These are phyloP conservation scores for Stagonosporopsis vannaccii DNA, from an alignment of 2,329 filamentous ascomycete species.

Conservation along the genomic window DNA sequence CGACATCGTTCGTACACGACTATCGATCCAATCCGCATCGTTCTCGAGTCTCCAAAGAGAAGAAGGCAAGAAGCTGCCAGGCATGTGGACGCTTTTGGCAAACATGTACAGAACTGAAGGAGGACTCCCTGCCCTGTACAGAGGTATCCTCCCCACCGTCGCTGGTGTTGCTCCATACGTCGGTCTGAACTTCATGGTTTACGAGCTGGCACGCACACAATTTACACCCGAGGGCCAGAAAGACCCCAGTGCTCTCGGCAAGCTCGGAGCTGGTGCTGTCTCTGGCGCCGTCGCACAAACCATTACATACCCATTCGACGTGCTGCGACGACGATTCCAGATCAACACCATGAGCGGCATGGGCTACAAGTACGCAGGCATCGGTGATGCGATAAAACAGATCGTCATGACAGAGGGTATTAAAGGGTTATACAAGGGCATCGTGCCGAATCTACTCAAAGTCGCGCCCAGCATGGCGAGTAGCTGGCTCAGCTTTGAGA, in stretches of 20 bases:
- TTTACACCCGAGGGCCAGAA: constrained; percentile 88
- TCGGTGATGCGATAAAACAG: constrained; percentile 80
- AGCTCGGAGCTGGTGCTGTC: constrained; percentile 87
- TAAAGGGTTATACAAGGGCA: constrained; percentile 90
- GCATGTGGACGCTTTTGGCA: constrained; percentile 87
- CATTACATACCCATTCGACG: constrained; percentile 97
- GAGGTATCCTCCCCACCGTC: constrained; percentile 91
- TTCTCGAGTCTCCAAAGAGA: constrained; percentile 74
- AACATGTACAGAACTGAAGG: constrained; percentile 93
- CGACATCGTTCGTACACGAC: constrained; percentile 92
- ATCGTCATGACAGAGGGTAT: constrained; percentile 87
- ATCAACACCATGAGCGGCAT: constrained; percentile 99
- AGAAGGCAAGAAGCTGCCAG: constrained; percentile 69
- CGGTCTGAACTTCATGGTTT: constrained; percentile 98
- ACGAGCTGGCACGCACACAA: constrained; percentile 84
- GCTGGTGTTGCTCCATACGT: constrained; percentile 97
- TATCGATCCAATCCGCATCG: constrained; percentile 97
- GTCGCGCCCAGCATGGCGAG: constrained; percentile 98
- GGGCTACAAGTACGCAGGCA: constrained; percentile 92
- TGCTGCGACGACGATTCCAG: constrained; percentile 91
- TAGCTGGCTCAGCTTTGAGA: constrained; percentile 96
- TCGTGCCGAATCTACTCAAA: constrained; percentile 93
- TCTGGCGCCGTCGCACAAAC: constrained; percentile 98
- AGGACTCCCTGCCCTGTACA: constrained; percentile 83
- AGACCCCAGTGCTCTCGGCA: constrained; percentile 79